Percentiles rank a stretch among this genome's conserved stretches.
Evolutionary conservation across 2,329 filamentous ascomycete species (phyloP).

Genomic region (Didymella pomorum): DNA sequence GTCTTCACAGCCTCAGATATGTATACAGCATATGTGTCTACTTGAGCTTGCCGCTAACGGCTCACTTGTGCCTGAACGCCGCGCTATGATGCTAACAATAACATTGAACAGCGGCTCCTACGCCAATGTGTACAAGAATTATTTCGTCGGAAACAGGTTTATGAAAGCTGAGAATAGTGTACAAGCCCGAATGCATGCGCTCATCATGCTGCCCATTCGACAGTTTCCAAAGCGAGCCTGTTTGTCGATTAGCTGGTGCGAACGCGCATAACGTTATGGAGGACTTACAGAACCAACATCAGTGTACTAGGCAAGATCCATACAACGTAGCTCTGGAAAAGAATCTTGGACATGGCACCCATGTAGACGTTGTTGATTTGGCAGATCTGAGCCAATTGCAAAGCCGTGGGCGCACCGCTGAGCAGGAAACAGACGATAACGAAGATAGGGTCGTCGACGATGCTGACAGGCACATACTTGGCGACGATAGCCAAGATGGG

Average conservation of each 20-base stretch:
- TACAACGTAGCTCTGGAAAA: conserved; percentile 97
- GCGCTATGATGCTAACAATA: conserved; percentile 19
- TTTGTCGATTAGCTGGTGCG: not conserved
- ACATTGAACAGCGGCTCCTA: not conserved
- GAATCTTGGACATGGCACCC: conserved; percentile 86
- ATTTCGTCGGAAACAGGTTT: not conserved
- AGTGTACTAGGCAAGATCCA: conserved; percentile 97
- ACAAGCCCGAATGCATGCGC: not conserved
- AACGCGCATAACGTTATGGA: not conserved
- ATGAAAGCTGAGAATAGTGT: not conserved
- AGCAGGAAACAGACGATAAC: conserved; percentile 97
- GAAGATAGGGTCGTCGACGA: conserved; percentile 97
- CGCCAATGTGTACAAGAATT: not conserved
- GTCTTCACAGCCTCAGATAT: not conserved
- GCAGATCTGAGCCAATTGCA: conserved; percentile 97
- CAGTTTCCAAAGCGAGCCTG: conserved; percentile 73
- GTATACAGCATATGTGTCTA: not conserved
- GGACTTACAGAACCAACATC: conserved; percentile 73
- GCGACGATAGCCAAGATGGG: conserved; percentile 85
- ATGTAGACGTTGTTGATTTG: conserved; percentile 98
- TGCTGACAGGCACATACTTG: conserved; percentile 91
- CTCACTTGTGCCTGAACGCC: conserved; percentile 20
- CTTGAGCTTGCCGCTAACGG: not conserved
- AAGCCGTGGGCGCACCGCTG: conserved; percentile 88
- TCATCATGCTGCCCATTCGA: conserved; percentile 78